A percentile compares a stretch with the other conserved stretches of the same genome.
These are phyloP conservation scores for Corylus avellana DNA, from an alignment of 306 rosid genomes.

Conservation along the genomic window DNA sequence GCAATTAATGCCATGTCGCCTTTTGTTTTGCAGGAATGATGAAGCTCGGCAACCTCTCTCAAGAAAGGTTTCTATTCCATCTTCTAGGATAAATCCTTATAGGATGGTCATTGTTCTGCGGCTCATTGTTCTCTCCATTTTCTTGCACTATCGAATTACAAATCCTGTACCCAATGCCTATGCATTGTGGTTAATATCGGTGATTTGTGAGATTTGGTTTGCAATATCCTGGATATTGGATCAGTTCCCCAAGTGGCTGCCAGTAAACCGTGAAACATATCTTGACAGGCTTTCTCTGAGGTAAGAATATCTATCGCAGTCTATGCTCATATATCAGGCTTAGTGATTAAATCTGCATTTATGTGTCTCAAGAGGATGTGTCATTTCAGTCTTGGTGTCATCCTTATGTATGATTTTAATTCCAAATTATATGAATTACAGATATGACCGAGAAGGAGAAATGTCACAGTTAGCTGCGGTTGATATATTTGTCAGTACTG, in stretches of 20 bases:
- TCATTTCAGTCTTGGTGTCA: conserved; percentile 3
- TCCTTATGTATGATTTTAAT: conserved; percentile 26
- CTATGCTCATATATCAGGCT: not conserved
- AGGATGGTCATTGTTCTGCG: conserved; percentile 94
- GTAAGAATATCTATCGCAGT: conserved; percentile 30
- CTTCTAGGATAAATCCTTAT: conserved; percentile 90
- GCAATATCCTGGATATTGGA: conserved; percentile 96
- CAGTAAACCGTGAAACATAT: conserved; percentile 96
- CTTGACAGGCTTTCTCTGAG: conserved; percentile 90
- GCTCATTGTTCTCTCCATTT: conserved; percentile 67
- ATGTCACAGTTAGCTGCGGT: conserved; percentile 91
- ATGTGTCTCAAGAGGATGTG: conserved; percentile 3
- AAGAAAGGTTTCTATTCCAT: conserved; percentile 90
- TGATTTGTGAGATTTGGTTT: conserved; percentile 98
- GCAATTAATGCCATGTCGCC: conserved; percentile 1
- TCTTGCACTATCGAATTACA: conserved; percentile 92
- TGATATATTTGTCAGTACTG: conserved; percentile 96
- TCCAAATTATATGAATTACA: conserved; percentile 37
- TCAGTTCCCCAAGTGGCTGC: conserved; percentile 98
- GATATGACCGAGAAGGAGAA: conserved; percentile 96
- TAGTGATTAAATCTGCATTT: conserved; percentile 8
- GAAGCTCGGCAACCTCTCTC: conserved; percentile 98
- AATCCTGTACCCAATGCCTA: conserved; percentile 93
- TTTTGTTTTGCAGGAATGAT: conserved; percentile 64
- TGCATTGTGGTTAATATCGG: conserved; percentile 84